Percentiles rank a stretch among this genome's conserved stretches.
These are phyloP conservation scores for Aquilaria malaccensis DNA, from an alignment of 345 rosid genomes.

Conservation along the genomic window DNA sequence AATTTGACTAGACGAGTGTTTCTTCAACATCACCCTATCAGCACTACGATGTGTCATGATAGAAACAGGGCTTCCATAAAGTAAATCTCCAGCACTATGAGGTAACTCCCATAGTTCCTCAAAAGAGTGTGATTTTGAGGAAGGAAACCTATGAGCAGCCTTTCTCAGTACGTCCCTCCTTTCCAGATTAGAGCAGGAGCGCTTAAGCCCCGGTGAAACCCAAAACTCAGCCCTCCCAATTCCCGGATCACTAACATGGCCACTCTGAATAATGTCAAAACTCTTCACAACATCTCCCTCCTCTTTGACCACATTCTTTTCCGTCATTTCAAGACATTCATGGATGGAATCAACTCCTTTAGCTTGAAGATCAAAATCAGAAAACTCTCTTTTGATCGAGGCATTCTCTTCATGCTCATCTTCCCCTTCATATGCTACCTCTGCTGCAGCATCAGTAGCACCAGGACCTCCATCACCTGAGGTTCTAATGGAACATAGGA, in stretches of 20 bases:
- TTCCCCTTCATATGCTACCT: constrained; percentile 63
- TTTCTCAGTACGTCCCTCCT: constrained; percentile 30
- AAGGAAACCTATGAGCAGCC: constrained; percentile 26
- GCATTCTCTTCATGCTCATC: constrained; percentile 61
- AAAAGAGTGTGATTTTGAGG: constrained; percentile 30
- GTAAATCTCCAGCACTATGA: constrained; percentile 8
- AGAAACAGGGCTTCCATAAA: constrained; percentile 37
- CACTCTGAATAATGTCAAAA: constrained; percentile 29
- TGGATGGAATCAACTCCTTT: constrained; percentile 20
- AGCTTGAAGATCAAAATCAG: constrained; percentile 44
- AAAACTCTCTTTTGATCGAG: constrained; percentile 51
- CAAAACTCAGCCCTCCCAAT: constrained; percentile 41
- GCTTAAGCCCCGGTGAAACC: constrained; percentile 64
- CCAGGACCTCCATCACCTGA: constrained; percentile 24
- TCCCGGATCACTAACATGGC: constrained; percentile 89
- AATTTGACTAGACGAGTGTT: constrained; percentile 87
- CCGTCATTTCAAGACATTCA: constrained; percentile 15
- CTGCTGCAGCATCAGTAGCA: constrained; percentile 29
- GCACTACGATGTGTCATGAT: constrained; percentile 57
- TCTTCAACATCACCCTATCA: constrained; percentile 87
- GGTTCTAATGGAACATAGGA: constrained; percentile 21
- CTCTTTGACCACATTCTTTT: constrained; percentile 8
- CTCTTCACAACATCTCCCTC: constrained; percentile 18
- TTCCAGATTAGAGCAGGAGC: constrained; percentile 82
- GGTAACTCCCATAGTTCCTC: constrained; percentile 28